Base-by-base conservation (phyloP, 306 rosid genomes). In the Trifolium dubium region DNA sequence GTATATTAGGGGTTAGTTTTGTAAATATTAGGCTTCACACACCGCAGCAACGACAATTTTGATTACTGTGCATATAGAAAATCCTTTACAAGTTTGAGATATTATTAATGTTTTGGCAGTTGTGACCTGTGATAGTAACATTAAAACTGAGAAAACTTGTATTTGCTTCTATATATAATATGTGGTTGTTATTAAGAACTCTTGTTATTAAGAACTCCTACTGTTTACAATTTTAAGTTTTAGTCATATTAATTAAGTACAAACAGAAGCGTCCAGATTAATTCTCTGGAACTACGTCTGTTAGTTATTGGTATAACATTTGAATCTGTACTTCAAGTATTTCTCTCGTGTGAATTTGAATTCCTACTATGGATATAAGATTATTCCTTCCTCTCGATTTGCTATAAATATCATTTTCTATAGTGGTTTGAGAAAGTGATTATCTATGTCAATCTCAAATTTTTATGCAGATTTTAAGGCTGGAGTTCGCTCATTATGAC, bases 401-500 rank as follows among this genome's bases (percentile, higher is more conserved):
- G 39, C 75, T 50, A 64, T 17, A 79, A 68, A 46, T 54, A 77
- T 71, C 51, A 34, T 54, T 66, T 74, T 72, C 32, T 73, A n/a
- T 10, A 34, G 32, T 73, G 64, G 59, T 47, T 34, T 54, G 15
- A 43, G 12, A 51, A 51, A 70, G 72, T 44, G 74, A 14, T 71
- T 62, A 62, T 40, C 41, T 44, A 4, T 37, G 53, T 82, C 17
- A 28, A 17, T 8, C 58, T 31, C 8, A 23, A 72, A 60, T 70
- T 32, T 53, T 80, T 72, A 67, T 85, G 83, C 46, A 92, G 99
- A 88, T 94, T 65, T 58, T 88, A 62, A 83, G 40, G 71, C 73
- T 94, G 84, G 99, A 94, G 92, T 94, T 89, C 79, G 82, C 75
- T 43, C 97, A 94, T 81, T 94, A 92, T 69, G 97, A 94, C 87